Evolutionary conservation across 2,329 filamentous ascomycete genomes (phyloP), one percentile per base, ranked within the genome.

Genomic region (Helminthosporium solani): DNA sequence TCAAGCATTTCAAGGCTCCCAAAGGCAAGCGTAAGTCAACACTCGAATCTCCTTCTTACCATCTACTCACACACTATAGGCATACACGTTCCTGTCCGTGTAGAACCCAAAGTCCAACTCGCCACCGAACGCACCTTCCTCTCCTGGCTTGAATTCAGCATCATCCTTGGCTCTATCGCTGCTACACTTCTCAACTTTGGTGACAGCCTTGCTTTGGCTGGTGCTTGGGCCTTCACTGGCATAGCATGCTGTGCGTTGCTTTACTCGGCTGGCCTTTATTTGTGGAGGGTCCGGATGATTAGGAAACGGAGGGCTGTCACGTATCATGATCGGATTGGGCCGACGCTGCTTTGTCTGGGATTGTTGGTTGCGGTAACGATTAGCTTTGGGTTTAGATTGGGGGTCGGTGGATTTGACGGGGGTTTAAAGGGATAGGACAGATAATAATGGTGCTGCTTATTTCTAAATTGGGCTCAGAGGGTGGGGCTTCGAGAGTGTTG

Each of bases 91-190:
- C 92, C 92, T 12, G 86, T 97, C 44, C 85, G 94, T 39, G 91
- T 99, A 27, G 94, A 99, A 71, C 94, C 94, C 27, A 99, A 99
- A 74, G 94, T 99, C 40, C 96, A 90, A 71, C 96, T 99, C 67
- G 94, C 94, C 18, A 91, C 90, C 1, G 94, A 99, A 72, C 83
- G 94, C 54, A 99, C 94, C 1, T 99, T 96, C 73, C 80, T 99
- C 46, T 88, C 90, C 53, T 99, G 94, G 87, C 87, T 99, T 61
- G 92, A 99, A 71, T 97, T 95, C 73, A 92, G 88, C 40, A 95
- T 97, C 64, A 91, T 96, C 66, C 85, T 99, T 43, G 90, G 89
- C 33, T 64, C 60, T 42, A 73, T 73, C 33, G 70, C 70, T 4
- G 70, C 70, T 23, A 70, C 70, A 1, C 44, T 73, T 23, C 66